phyloP scores from a whole-genome alignment of 441 rosid species.

The Erysimum cheiri region DNA sequence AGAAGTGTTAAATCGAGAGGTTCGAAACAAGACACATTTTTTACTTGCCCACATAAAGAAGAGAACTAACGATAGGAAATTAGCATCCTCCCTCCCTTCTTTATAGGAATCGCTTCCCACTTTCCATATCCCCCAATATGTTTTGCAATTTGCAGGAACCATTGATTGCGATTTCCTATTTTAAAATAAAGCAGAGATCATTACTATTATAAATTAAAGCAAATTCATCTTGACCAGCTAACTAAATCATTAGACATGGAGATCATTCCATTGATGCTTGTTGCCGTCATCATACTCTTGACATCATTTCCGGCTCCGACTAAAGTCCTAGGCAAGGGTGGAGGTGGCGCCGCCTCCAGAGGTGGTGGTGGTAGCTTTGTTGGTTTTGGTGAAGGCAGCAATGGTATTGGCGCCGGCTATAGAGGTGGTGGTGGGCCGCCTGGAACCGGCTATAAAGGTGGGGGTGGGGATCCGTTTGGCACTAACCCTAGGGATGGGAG shows the following conservation, averaged over 20 bases:
- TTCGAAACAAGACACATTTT: too few species aligned
- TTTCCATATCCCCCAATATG: too few species aligned
- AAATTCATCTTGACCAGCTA: neutral
- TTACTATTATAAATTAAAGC: neutral
- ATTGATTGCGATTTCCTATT: neutral
- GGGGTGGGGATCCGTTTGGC: neutral
- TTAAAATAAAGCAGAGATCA: neutral
- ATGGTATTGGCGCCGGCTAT: too few species aligned
- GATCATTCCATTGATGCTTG: conserved; percentile 3
- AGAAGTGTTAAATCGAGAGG: too few species aligned
- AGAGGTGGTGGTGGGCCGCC: too few species aligned
- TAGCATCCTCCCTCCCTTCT: neutral
- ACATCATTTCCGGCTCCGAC: conserved; percentile 9
- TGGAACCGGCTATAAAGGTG: neutral
- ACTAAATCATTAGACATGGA: neutral
- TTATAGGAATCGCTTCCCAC: neutral
- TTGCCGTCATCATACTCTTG: neutral
- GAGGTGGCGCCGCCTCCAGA: too few species aligned
- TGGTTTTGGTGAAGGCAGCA: too few species aligned
- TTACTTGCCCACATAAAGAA: too few species aligned
- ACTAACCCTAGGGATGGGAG: neutral
- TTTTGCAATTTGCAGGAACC: neutral
- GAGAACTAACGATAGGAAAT: too few species aligned
- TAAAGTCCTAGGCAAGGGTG: neutral
- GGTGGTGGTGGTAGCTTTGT: neutral